These are phyloP conservation scores for Hygrophorus pudorinus DNA, from an alignment of 768 basidiomycete species.

Conservation along the genomic window DNA sequence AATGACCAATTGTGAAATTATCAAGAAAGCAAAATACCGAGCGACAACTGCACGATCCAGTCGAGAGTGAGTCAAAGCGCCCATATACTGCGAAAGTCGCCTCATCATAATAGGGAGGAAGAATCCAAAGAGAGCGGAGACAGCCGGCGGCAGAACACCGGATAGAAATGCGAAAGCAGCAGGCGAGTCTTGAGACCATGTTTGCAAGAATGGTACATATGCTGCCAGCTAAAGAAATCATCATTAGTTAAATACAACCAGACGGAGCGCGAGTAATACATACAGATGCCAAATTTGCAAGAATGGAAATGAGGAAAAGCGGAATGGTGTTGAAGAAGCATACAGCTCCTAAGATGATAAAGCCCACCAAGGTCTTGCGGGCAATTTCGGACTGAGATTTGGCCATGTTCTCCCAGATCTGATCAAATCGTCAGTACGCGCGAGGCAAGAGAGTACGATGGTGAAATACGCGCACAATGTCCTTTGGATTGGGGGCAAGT, in stretches of 20 bases:
- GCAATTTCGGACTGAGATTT: constrained; percentile 55
- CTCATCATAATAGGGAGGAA: constrained; percentile 91
- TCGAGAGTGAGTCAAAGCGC: constrained; percentile 59
- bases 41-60: constrained; percentile 88
- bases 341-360: constrained; percentile 62
- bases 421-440: constrained; percentile 3
- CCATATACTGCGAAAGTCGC: constrained; percentile 66
- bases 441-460: neutral
- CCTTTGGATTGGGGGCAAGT: constrained; percentile 83
- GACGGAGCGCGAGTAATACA: constrained; percentile 15
- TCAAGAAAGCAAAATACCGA: constrained; percentile 88
- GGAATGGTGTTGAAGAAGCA: constrained; percentile 96
- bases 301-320: constrained; percentile 77
- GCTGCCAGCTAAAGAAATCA: constrained; percentile 38
- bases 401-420: constrained; percentile 91
- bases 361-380: constrained; percentile 66
- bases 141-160: constrained; percentile 85
- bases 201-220: constrained; percentile 67
- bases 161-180: constrained; percentile 74
- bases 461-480: constrained; percentile 47
- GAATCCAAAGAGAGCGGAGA: constrained; percentile 84
- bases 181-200: constrained; percentile 57
- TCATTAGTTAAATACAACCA: neutral
- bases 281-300: constrained; percentile 84
- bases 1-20: constrained; percentile 88